Evolutionary conservation across 441 rosid species (phyloP).

Genomic region (Bruguiera hainesii): DNA sequence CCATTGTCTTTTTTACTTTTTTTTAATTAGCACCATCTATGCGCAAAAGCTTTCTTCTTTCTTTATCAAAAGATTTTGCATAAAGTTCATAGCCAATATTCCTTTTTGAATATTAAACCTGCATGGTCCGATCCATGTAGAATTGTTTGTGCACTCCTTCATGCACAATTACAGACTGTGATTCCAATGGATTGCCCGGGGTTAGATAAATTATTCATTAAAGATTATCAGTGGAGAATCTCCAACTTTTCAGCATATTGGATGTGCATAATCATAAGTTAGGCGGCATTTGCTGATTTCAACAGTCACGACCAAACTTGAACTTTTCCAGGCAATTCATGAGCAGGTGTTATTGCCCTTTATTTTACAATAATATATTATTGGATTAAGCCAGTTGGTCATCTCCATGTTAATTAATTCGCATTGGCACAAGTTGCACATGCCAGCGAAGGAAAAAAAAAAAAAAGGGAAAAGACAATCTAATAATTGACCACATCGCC

Average conservation of each 20-base stretch:
- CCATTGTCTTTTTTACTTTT: neutral
- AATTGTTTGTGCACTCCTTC: constrained; percentile 1
- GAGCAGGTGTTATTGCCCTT: neutral
- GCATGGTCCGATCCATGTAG: constrained; percentile 3
- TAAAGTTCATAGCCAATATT: constrained; percentile 5
- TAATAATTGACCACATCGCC: neutral
- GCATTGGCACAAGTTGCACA: neutral
- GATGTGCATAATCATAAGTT: constrained; percentile 8
- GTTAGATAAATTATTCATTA: neutral
- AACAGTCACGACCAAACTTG: constrained; percentile 11
- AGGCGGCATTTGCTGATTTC: constrained; percentile 10
- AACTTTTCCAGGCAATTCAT: constrained; percentile 1
- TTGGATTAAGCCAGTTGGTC: neutral
- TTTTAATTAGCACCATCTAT: no score
- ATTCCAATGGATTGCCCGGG: no score
- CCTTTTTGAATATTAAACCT: neutral
- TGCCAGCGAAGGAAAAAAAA: neutral
- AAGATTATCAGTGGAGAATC: constrained; percentile 15
- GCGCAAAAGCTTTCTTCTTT: neutral
- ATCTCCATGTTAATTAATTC: neutral
- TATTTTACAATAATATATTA: neutral
- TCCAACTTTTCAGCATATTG: constrained; percentile 7
- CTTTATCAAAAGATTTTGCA: neutral
- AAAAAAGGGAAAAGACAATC: neutral
- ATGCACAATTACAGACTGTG: constrained; percentile 8